These are phyloP conservation scores for peach (Prunus persica) DNA, from an alignment of 306 rosid genomes.

Conservation along the genomic window Prunus_persica_NCBIv2 NC_034014.1:5228001-5228500, in stretches of 20 bases:
- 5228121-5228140: neutral
- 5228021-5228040: neutral
- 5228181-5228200: too few relatives aligned
- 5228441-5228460: slow-evolving; percentile 99
- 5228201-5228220: neutral
- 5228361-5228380: slow-evolving; percentile 98
- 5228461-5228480: slow-evolving; percentile 89
- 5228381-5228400: slow-evolving; percentile 88
- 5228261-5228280: neutral
- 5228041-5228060: neutral
- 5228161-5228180: neutral
- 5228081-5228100: neutral
- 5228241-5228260: neutral
- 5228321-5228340: slow-evolving; percentile 2
- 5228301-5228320: neutral
- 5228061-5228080: neutral
- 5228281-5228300: neutral
- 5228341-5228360: slow-evolving; percentile 62
- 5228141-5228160: neutral
- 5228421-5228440: slow-evolving; percentile 87
- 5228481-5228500: slow-evolving; percentile 84
- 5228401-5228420: slow-evolving; percentile 85
- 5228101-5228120: neutral
- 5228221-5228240: neutral
- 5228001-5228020: neutral